Conservation (phyloP, 441 rosid genomes). For the Arabidopsis hybrid region DNA sequence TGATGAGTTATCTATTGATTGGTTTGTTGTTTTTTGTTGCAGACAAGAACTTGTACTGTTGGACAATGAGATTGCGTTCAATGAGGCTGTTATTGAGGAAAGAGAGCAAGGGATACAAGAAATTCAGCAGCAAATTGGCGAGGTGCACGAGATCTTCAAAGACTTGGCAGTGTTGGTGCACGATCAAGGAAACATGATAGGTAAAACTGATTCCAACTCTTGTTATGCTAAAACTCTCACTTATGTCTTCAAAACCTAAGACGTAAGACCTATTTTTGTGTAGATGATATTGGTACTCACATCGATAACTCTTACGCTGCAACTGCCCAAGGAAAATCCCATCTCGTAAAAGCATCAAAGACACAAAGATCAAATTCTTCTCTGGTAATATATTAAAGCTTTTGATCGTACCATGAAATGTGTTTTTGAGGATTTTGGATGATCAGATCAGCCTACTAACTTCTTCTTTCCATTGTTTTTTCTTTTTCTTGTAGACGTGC, state of each 20-base stretch:
- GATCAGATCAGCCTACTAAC: slow-evolving; percentile 9
- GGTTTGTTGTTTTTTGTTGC: slow-evolving; percentile 37
- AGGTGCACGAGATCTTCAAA: slow-evolving; percentile 85
- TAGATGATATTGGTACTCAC: slow-evolving; percentile 88
- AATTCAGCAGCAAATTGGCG: slow-evolving; percentile 88
- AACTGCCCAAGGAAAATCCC: slow-evolving; percentile 53
- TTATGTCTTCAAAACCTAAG: neutral
- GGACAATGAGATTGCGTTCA: slow-evolving; percentile 88
- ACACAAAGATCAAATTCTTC: slow-evolving; percentile 92
- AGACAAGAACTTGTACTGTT: slow-evolving; percentile 82
- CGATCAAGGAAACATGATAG: slow-evolving; percentile 86
- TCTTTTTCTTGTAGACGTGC: too few relatives aligned
- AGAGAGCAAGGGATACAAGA: slow-evolving; percentile 91
- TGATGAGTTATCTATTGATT: neutral
- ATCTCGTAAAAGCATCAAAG: slow-evolving; percentile 68
- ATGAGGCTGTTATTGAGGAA: slow-evolving; percentile 89
- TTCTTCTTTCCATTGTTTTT: slow-evolving; percentile 44
- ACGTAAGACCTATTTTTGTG: neutral
- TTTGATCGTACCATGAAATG: neutral
- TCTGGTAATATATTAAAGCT: slow-evolving; percentile 58
- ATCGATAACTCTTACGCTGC: slow-evolving; percentile 78
- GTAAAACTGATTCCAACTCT: slow-evolving; percentile 46
- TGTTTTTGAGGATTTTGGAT: neutral
- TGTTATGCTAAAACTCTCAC: neutral
- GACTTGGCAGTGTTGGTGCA: slow-evolving; percentile 91